A percentile compares a stretch with the other conserved stretches of the same genome.
Evolutionary conservation across 805 yeast species (phyloP).

Genomic region (Nakazawaea ambrosiae): DNA sequence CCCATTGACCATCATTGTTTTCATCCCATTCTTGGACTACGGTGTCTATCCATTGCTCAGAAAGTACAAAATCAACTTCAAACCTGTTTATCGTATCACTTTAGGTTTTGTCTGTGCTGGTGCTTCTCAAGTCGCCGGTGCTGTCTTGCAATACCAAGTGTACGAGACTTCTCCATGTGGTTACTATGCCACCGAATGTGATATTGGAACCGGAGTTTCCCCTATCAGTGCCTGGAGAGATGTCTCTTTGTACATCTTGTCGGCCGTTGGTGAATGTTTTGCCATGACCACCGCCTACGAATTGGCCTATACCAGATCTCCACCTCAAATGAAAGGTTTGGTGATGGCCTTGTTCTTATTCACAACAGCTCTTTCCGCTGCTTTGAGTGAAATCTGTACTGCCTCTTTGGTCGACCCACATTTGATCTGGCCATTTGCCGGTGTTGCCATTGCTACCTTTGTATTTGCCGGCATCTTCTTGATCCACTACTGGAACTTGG

Average conservation of each 20-base stretch:
- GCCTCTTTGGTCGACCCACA: constrained; percentile 34
- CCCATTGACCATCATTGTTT: constrained; percentile 44
- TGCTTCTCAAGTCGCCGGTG: constrained; percentile 40
- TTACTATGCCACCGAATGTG: constrained; percentile 22
- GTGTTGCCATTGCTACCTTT: constrained; percentile 29
- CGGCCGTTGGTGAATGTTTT: constrained; percentile 41
- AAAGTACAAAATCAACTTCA: constrained; percentile 33
- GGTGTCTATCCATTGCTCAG: constrained; percentile 40
- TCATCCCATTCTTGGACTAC: constrained; percentile 44
- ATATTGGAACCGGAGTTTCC: constrained; percentile 17
- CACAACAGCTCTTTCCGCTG: constrained; percentile 38
- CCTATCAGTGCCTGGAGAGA: constrained; percentile 22
- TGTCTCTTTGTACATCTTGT: constrained; percentile 21
- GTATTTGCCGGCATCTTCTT: constrained; percentile 24
- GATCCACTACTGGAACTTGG: constrained; percentile 24
- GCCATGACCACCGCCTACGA: constrained; percentile 38
- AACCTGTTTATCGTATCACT: constrained; percentile 36
- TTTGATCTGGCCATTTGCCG: constrained; percentile 36
- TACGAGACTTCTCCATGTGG: constrained; percentile 49
- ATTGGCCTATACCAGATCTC: constrained; percentile 39
- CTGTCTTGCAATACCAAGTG: constrained; percentile 40
- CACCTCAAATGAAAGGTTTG: constrained; percentile 37
- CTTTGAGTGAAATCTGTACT: constrained; percentile 34
- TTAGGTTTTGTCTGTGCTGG: constrained; percentile 43
- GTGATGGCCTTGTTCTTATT: constrained; percentile 30